Conservation (phyloP, 805 yeast genomes). For the Candida easanensis region DNA sequence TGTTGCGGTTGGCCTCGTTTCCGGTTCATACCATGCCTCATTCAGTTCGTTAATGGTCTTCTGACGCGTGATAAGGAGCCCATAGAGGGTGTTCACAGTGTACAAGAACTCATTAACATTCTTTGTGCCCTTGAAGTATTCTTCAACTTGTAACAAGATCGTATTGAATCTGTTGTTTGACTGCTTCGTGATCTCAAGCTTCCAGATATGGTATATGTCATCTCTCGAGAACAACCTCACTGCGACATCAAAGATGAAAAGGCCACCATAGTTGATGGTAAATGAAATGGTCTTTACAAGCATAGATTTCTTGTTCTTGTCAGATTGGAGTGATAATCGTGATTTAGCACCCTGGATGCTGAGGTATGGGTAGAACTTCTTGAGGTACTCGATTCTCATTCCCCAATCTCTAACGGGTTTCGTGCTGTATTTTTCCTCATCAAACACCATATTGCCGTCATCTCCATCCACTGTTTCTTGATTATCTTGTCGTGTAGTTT, state of each 20-base stretch:
- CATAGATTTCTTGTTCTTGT: constrained; percentile 4
- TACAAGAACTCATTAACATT: constrained; percentile 24
- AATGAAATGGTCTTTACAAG: constrained; percentile 23
- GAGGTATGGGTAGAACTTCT: constrained; percentile 25
- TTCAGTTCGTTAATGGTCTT: constrained; percentile 7
- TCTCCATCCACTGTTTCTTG: constrained; percentile 9
- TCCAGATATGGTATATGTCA: constrained; percentile 13
- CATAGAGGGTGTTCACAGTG: constrained; percentile 19
- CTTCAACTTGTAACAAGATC: constrained; percentile 9
- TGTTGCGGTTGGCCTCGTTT: background rate
- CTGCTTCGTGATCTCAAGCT: constrained; percentile 10
- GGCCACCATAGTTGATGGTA: constrained; percentile 7
- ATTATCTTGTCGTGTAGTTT: constrained; percentile 2
- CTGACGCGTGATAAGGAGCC: constrained; percentile 13
- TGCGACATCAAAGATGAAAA: constrained; percentile 15
- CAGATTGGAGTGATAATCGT: constrained; percentile 15
- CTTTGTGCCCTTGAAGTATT: constrained; percentile 8
- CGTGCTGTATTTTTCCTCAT: constrained; percentile 15
- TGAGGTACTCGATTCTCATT: constrained; percentile 19
- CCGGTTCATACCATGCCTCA: constrained; percentile 1
- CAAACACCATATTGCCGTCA: constrained; percentile 8
- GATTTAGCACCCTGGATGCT: constrained; percentile 15
- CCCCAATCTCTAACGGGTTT: constrained; percentile 25
- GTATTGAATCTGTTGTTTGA: constrained; percentile 26
- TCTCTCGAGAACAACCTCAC: constrained; percentile 14